Evolutionary conservation across 208 protist genomes (phyloP).

Genomic region (Trypanosoma mega): DNA sequence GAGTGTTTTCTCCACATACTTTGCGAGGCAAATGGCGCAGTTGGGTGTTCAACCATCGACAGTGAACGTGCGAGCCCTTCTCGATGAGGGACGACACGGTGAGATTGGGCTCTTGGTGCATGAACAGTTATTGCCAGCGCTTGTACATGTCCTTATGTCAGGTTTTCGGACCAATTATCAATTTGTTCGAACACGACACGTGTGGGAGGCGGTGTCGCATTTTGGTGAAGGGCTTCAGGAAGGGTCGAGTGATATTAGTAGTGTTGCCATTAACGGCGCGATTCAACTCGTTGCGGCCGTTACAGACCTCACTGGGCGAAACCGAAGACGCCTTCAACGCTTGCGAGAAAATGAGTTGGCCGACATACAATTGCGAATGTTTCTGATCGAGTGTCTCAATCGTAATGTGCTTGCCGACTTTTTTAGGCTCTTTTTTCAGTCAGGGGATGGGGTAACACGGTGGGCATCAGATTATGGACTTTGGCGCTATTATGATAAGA

Average conservation of each 20-base stretch:
- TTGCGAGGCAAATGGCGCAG: constrained; percentile 26
- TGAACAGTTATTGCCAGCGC: constrained; percentile 28
- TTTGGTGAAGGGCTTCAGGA: constrained; percentile 27
- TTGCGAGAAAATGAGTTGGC: constrained; percentile 36
- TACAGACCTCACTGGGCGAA: constrained; percentile 22
- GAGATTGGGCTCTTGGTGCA: constrained; percentile 33
- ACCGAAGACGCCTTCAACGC: constrained; percentile 18
- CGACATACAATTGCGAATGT: constrained; percentile 36
- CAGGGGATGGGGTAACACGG: constrained; percentile 11
- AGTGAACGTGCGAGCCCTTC: constrained; percentile 13
- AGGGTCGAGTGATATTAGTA: constrained; percentile 34
- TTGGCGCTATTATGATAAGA: constrained; percentile 40
- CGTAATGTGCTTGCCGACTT: constrained; percentile 36
- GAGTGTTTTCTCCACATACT: constrained; percentile 27
- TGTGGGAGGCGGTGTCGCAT: constrained; percentile 40
- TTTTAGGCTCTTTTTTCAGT: constrained; percentile 36
- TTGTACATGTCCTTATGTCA: constrained; percentile 26
- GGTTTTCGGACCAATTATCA: constrained; percentile 36
- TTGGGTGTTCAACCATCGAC: constrained; percentile 2
- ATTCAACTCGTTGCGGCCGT: constrained; percentile 42
- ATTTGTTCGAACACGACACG: constrained; percentile 25
- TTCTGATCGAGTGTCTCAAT: constrained; percentile 52
- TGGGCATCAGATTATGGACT: constrained; percentile 27
- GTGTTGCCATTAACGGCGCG: constrained; percentile 14
- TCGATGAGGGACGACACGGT: constrained; percentile 41